Evolutionary conservation across 2,329 filamentous ascomycete species (phyloP), one percentile per base, ranked within the genome.

Genomic region (Exserohilum rostratum): DNA sequence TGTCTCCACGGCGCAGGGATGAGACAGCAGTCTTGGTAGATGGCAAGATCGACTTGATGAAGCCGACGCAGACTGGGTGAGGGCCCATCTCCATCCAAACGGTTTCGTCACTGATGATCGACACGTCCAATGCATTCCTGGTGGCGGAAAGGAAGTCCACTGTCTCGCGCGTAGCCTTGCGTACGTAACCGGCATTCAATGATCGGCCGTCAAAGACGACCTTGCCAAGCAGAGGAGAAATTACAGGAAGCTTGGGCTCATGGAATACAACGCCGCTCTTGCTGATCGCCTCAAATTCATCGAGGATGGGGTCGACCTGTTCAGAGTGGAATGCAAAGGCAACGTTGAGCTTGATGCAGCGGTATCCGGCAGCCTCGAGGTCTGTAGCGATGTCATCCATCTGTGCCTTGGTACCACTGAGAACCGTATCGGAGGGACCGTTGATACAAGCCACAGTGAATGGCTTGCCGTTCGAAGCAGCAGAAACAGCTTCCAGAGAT

Each of bases 221-320:
- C 25, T 48, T 38, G 10, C 35, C 35, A 13, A 48, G 25, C 6
- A 48, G 34, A 5, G 45, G 45, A 9, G 34, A 38, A 22, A 48
- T 20, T 6, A 48, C 35, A 13, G 45, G 45, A 6, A 48, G 6
- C 11, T 20, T 38, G 3, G 45, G 45, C 10, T 29, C 45, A 2
- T 48, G 45, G 35, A 48, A 48, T 2, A 38, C n/a, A n/a, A 63
- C 55, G 12, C 39, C 46, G 30, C 71, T 71, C 2, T 77, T 70
- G 27, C 72, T 55, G 4, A 58, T 20, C 0, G 70, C 62, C 20
- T 76, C 71, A 33, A 81, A 77, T 2, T 71, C 70, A 2, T 75
- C 71, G 3, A 82, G 65, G 3, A 82, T 78, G 5, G 78, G 74
- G 7, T 81, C 75, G 30, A 80, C 52, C 35, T 70, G 67, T 10